Evolutionary conservation across 768 basidiomycete genomes (phyloP), one percentile per base, ranked within the genome.

Genomic region (Podaxis sp.): DNA sequence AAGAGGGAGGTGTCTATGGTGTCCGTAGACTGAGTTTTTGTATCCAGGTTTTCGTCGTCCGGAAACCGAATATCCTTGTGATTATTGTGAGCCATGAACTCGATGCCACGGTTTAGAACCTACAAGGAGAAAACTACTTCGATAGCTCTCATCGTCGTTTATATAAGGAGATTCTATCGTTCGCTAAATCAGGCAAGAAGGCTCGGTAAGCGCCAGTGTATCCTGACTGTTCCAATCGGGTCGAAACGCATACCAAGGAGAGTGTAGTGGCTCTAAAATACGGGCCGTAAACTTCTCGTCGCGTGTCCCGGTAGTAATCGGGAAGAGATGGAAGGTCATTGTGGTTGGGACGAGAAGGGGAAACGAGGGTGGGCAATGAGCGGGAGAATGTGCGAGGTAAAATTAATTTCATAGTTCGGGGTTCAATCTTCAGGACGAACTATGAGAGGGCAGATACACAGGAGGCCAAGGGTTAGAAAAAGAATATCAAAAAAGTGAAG

Each of bases 261-360:
- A 38, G 59, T 24, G 38, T 33, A 5, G 41, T 51, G 1, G 51
- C 24, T 40, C 59, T 60, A 1, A 54, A 30, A 44, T 49, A 51
- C 8, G 61, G 61, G 15, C 61, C 61, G 20, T 62, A 62, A 1
- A 62, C 38, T 30, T 62, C 61, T 30, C 49, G 61, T 13, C 54
- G 44, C 28, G 61, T 62, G 17, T 49, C 46, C 24, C 61, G 54
- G 13, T 62, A 62, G 24, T 62, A 62, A 10, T 62, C 61, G 33
- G 61, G 61, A 49, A 62, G 48, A 40, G 53, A 49, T 13, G 54
- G 13, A 12, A n/a, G 49, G 8, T 49, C 48, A 22, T 56, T 40
- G 5, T 51, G 48, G 17, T 26, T 38, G 10, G 61, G 26, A 22
- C 55, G 61, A 37, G 60, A 49, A 11, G 60, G 24, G 28, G 48